Evolutionary conservation across 2,329 filamentous ascomycete species (phyloP).

Genomic region (Aspergillus chevalieri): DNA sequence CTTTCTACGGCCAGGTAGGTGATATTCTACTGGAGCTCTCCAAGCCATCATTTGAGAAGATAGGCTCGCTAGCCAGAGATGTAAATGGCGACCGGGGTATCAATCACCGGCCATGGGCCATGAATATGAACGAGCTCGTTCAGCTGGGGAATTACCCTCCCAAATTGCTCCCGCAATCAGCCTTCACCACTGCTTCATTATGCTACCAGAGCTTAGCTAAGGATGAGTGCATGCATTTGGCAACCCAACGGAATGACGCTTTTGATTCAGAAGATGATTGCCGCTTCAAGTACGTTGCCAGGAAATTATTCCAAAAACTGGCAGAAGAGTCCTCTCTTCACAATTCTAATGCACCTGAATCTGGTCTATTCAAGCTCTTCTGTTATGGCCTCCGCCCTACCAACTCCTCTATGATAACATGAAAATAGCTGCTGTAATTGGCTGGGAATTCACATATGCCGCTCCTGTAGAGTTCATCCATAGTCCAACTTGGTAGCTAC

Average conservation of each 20-base stretch:
- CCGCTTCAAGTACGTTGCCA: constrained; percentile 15
- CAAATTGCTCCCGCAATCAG: constrained; percentile 9
- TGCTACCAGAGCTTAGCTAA: constrained; percentile 38
- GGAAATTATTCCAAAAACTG: constrained; percentile 16
- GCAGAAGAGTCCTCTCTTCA: constrained; percentile 6
- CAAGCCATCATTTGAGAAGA: constrained; percentile 27
- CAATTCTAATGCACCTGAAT: constrained; percentile 12
- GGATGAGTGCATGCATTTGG: constrained; percentile 37
- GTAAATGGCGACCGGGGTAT: constrained; percentile 20
- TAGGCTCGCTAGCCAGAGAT: constrained; percentile 34
- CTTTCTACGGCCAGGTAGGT: constrained; percentile 37
- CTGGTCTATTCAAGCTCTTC: constrained; percentile 18
- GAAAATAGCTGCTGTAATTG: constrained; percentile 12
- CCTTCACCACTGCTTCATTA: constrained; percentile 29
- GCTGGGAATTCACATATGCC: constrained; percentile 22
- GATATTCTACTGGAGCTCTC: constrained; percentile 37
- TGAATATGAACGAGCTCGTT: constrained; percentile 39
- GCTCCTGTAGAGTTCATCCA: constrained; percentile 16
- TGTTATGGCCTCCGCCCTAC: constrained; percentile 17
- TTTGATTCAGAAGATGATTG: constrained; percentile 21
- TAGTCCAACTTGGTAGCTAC: constrained; percentile 18
- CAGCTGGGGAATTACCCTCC: constrained; percentile 17
- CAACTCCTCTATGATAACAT: constrained; percentile 9
- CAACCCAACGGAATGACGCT: constrained; percentile 35
- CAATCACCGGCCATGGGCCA: constrained; percentile 32